Evolutionary conservation across 1,139 yeast genomes (phyloP), one percentile per base, ranked within the genome.

Genomic region (Pneumocystis canis): DNA sequence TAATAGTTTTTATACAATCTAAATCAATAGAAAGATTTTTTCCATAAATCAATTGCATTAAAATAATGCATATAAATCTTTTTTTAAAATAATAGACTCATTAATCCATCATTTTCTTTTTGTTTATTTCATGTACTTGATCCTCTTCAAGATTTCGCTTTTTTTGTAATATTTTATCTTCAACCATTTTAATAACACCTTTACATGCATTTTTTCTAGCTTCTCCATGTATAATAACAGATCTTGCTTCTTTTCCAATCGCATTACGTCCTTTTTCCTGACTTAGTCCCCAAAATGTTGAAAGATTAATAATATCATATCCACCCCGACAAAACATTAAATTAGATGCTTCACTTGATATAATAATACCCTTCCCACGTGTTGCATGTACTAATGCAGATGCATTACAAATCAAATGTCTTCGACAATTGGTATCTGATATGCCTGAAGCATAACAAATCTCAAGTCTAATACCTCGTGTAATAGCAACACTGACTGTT

Each of bases 401-500:
- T 1, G 84, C 82, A 70, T 89, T 90, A 60, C 84, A 79, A 61
- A 90, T 83, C 68, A 85, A 82, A 63, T 82, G 82, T 64, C 82
- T 78, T 63, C 90, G 77, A 73, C 73, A 30, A 63, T 72, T 70
- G 11, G 72, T 74, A 59, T 79, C 79, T 4, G 79, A 74, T 5
- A 80, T 78, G 40, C 84, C 75, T 59, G 82, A 77, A 18, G 82
- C 76, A 72, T 92, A 92, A 63, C 83, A 79, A 16, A 92, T 79
- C 72, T 92, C 98, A 68, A 92, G 81, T 68, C 83, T 83, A 60
- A 89, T 80, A 0, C 98, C 98, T 64, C 86, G 81, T 25, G 85
- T 85, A 20, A 87, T 79, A 1, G 95, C 97, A 60, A 89, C 83
- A 57, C 96, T 87, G 9, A 89, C 79, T 0, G 89, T 83, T 70